These are phyloP conservation scores for Lentinus tigrinus DNA, from an alignment of 768 basidiomycete species.

Conservation along the genomic window DNA sequence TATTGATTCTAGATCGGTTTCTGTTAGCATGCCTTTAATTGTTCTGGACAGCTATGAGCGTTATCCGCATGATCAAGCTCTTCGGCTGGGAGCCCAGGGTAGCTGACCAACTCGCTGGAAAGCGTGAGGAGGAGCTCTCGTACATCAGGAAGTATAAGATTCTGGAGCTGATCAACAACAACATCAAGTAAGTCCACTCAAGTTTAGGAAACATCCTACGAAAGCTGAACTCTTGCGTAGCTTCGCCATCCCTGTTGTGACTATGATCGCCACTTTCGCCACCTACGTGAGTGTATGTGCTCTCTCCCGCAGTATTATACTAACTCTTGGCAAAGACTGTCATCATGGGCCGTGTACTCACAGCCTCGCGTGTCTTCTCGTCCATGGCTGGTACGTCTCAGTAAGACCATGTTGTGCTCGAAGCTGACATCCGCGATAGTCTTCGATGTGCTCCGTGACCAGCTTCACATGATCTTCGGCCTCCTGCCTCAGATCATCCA, in stretches of 20 bases:
- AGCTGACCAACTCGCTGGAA: conserved; percentile 48
- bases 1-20: neutral
- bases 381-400: conserved; percentile 31
- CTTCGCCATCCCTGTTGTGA: conserved; percentile 57
- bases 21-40: conserved; percentile 5
- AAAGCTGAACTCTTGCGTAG: conserved; percentile 29
- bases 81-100: conserved; percentile 50
- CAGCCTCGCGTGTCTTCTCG: conserved; percentile 40
- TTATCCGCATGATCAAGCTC: conserved; percentile 49
- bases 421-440: conserved; percentile 28
- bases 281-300: conserved; percentile 45
- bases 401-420: neutral
- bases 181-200: conserved; percentile 38
- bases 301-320: neutral
- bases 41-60: conserved; percentile 27
- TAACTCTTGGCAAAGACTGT: conserved; percentile 30
- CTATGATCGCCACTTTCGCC: conserved; percentile 68
- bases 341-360: conserved; percentile 38
- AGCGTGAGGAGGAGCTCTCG: conserved; percentile 61
- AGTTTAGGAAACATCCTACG: too few relatives aligned
- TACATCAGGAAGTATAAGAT: conserved; percentile 54
- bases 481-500: conserved; percentile 29
- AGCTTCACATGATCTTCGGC: conserved; percentile 40
- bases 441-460: conserved; percentile 59
- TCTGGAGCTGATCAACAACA: conserved; percentile 44